A percentile compares a stretch with the other conserved stretches of the same genome.
These are phyloP conservation scores for Candida hungchunana DNA, from an alignment of 805 yeast genomes.

Conservation along the genomic window DNA sequence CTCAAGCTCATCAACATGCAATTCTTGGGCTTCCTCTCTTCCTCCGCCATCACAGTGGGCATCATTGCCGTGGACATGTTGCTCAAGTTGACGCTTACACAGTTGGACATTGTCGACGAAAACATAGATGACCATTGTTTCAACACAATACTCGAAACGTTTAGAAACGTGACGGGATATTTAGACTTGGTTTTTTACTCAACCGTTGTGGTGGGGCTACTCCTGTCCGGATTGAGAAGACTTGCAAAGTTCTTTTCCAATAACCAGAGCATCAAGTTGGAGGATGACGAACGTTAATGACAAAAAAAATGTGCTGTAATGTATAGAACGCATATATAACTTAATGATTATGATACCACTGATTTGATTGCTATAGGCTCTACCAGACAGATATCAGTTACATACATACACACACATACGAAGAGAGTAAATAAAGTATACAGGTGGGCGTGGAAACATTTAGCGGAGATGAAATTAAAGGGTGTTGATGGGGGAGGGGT, in stretches of 20 bases:
- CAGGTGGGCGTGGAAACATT: too few species aligned
- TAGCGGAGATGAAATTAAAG: too few species aligned
- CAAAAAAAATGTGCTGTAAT: too few species aligned
- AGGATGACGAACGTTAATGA: conserved; percentile 7
- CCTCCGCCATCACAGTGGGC: conserved; percentile 11
- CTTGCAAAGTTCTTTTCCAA: conserved; percentile 1
- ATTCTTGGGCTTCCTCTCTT: conserved; percentile 20
- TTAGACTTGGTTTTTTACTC: conserved; percentile 14
- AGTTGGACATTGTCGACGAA: conserved; percentile 11
- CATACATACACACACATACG: too few species aligned
- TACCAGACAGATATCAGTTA: too few species aligned
- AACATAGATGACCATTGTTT: conserved; percentile 2
- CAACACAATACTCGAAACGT: conserved; percentile 1
- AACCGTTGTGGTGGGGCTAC: conserved; percentile 13
- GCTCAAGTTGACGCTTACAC: conserved; percentile 10
- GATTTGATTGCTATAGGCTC: too few species aligned
- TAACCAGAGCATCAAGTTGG: background rate
- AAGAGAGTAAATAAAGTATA: too few species aligned
- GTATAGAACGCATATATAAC: too few species aligned
- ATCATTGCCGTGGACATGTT: conserved; percentile 13
- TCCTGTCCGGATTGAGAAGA: conserved; percentile 10
- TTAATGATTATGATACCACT: too few species aligned
- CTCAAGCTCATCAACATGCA: conserved; percentile 18
- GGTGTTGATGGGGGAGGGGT: too few species aligned
- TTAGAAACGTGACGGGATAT: conserved; percentile 5